Percentiles rank a stretch among this genome's conserved stretches.
These are phyloP conservation scores for Aspergillus sp. DNA, from an alignment of 2,329 filamentous ascomycete genomes.

Conservation along the genomic window DNA sequence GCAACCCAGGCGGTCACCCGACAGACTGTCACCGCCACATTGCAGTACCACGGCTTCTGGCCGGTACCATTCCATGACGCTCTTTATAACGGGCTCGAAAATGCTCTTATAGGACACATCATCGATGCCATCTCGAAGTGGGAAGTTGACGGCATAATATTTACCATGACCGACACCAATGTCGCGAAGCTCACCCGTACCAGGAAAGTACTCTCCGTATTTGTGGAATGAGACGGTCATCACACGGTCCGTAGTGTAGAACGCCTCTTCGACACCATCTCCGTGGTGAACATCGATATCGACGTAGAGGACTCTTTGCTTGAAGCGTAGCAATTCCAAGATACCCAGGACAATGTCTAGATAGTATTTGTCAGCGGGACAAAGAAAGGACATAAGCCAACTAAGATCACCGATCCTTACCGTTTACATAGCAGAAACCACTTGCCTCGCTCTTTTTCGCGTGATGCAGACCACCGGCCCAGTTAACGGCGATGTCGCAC, in stretches of 20 bases:
- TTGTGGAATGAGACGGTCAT: constrained; percentile 74
- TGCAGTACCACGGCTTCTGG: constrained; percentile 68
- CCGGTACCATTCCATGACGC: constrained; percentile 68
- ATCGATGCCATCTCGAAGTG: constrained; percentile 67
- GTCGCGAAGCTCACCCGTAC: constrained; percentile 67
- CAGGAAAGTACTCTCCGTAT: constrained; percentile 71
- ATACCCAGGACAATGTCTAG: constrained; percentile 66
- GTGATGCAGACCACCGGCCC: constrained; percentile 95
- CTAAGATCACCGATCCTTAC: constrained; percentile 20
- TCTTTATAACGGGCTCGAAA: constrained; percentile 66
- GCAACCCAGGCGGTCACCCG: constrained; percentile 65
- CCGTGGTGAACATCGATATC: constrained; percentile 69
- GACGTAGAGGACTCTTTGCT: constrained; percentile 64
- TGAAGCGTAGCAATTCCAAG: constrained; percentile 63
- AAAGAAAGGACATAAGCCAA: not conserved
- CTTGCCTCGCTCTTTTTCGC: constrained; percentile 93
- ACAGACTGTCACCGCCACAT: constrained; percentile 67
- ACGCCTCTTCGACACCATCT: constrained; percentile 69
- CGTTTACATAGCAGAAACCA: constrained; percentile 98
- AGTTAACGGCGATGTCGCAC: constrained; percentile 71
- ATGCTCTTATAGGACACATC: constrained; percentile 67
- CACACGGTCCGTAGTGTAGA: constrained; percentile 69
- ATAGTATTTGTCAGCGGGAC: constrained; percentile 12
- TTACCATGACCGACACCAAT: constrained; percentile 67
- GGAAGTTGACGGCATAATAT: constrained; percentile 69